phyloP scores from a whole-genome alignment of 2,329 filamentous ascomycete species.

The Piedraia hortae region DNA sequence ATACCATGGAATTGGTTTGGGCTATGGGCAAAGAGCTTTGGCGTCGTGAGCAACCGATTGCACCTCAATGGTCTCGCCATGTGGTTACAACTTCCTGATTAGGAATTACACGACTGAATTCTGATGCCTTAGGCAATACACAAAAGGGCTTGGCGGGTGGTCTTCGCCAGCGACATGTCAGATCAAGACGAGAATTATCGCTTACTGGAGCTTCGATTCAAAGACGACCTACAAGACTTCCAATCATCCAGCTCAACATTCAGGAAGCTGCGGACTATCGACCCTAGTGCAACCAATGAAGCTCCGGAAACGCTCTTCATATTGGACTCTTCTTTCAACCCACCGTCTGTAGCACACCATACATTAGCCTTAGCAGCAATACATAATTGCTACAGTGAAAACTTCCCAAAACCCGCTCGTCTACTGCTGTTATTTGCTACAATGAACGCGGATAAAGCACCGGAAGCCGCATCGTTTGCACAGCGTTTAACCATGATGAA shows the following conservation, averaged over 20 bases:
- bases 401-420: slow-evolving; percentile 15
- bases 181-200: no score
- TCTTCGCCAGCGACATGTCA: no score
- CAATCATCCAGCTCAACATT: slow-evolving; percentile 14
- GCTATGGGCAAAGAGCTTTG: no score
- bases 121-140: no score
- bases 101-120: no score
- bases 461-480: slow-evolving; percentile 39
- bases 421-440: slow-evolving; percentile 33
- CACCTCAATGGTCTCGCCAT: no score
- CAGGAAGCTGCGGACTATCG: slow-evolving; percentile 12
- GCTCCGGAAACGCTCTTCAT: slow-evolving; percentile 27
- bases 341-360: slow-evolving; percentile 31
- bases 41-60: no score
- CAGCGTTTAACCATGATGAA: slow-evolving; percentile 46
- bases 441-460: slow-evolving; percentile 36
- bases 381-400: slow-evolving; percentile 9
- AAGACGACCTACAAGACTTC: slow-evolving; percentile 17
- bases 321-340: slow-evolving; percentile 39
- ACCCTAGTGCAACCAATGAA: slow-evolving; percentile 5
- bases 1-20: no score
- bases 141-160: no score
- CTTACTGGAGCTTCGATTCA: slow-evolving; percentile 14
- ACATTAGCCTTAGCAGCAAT: slow-evolving; percentile 27
- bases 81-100: no score